These are phyloP conservation scores for Metschnikowia bowlesiae DNA, from an alignment of 805 yeast species.

Conservation along the genomic window DNA sequence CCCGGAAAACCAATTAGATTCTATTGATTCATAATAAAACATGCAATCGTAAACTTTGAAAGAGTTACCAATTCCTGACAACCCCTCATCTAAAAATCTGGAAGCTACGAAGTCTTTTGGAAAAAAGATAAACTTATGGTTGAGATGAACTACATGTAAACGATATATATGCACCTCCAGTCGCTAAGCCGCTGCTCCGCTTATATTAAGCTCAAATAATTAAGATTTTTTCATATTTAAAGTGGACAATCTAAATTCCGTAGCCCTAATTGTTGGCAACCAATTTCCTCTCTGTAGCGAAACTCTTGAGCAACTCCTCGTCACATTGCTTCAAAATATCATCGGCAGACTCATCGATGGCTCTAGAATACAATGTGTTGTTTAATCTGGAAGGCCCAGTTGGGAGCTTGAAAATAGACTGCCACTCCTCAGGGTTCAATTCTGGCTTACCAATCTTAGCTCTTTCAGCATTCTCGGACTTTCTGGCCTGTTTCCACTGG, in stretches of 20 bases:
- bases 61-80: not conserved
- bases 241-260: slow-evolving; percentile 6
- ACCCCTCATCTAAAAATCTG: not conserved
- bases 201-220: not conserved
- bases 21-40: not conserved
- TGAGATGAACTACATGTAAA: not conserved
- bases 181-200: not conserved
- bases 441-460: slow-evolving; percentile 54
- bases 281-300: slow-evolving; percentile 54
- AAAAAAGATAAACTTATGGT: not conserved
- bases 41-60: not conserved
- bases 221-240: slow-evolving; percentile 1
- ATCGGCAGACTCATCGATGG: slow-evolving; percentile 64
- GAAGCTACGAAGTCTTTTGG: not conserved
- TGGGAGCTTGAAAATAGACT: slow-evolving; percentile 59
- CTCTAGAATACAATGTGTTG: slow-evolving; percentile 61
- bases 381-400: slow-evolving; percentile 73
- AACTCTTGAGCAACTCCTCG: slow-evolving; percentile 58
- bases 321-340: slow-evolving; percentile 70
- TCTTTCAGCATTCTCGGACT: slow-evolving; percentile 59
- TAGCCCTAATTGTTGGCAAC: slow-evolving; percentile 20
- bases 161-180: not conserved
- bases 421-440: slow-evolving; percentile 62
- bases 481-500: slow-evolving; percentile 71
- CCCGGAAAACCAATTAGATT: not conserved